Base-by-base conservation (phyloP, 2,329 filamentous ascomycete genomes). In the Tricladium varicosporioides region DNA sequence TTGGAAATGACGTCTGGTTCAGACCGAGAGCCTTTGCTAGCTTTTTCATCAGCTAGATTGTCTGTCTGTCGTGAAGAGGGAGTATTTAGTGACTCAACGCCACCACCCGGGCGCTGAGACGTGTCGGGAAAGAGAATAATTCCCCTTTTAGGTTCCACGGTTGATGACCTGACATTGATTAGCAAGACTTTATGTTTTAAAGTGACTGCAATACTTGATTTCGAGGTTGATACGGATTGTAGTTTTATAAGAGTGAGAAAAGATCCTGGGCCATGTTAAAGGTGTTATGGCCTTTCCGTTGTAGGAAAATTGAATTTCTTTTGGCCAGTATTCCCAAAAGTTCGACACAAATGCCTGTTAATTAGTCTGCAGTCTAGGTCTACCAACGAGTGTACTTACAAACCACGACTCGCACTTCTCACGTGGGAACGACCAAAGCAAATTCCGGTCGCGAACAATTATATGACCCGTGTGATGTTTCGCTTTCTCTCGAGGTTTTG, bases 401-500 rank as follows among this genome's bases (percentile, higher is more conserved):
- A 79, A 75, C 76, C 76, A 79, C 0, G 73, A 76, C 22, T 68
- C 64, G 51, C 76, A 79, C 48, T 77, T 70, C 14, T 73, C 63
- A 2, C 72, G 57, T 2, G 70, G 65, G 9, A 79, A 61, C 1
- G 67, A 65, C 76, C 76, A 80, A 14, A 72, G 58, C 1, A 76
- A 40, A 4, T 40, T 40, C 9, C 9, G 11, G 36, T 40, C n/a
- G 9, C 11, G 11, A 13, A 40, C 36, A 11, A 10, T 13, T 40
- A 40, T 40, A 40, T 10, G 36, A 10, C n/a, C n/a, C 4, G 3
- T 11, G 4, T 10, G 3, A 40, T 13, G 10, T n/a, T 40, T 40
- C 36, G 3, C 36, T 13, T 4, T 40, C 11, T 40, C 11, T n/a
- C 4, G 2, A 2, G 36, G 36, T 4, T 40, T 40, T 40, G n/a